phyloP scores from a whole-genome alignment of 2,329 filamentous ascomycete genomes.

The Fusarium secorum region DNA sequence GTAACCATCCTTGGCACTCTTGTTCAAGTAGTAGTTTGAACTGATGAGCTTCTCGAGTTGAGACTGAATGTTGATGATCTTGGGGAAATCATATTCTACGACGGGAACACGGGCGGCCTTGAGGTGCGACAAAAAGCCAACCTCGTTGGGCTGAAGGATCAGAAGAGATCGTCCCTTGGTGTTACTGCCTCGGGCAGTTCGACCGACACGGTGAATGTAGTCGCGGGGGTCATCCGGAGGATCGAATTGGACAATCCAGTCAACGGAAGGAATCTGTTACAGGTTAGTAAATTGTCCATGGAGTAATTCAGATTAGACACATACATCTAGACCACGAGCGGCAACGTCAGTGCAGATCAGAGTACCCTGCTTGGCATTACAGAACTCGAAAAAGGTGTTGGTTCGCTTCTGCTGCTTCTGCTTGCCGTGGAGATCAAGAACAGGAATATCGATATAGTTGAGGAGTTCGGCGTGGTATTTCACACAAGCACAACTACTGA shows the following conservation, averaged over 20 bases:
- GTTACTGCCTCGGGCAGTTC: slow-evolving; percentile 86
- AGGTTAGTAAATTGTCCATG: slow-evolving; percentile 17
- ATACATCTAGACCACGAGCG: slow-evolving; percentile 86
- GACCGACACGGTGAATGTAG: slow-evolving; percentile 95
- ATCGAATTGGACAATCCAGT: slow-evolving; percentile 97
- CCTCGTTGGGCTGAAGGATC: slow-evolving; percentile 91
- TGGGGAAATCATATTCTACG: slow-evolving; percentile 96
- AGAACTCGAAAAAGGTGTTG: slow-evolving; percentile 97
- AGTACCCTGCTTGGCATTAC: slow-evolving; percentile 77
- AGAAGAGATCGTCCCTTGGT: slow-evolving; percentile 88
- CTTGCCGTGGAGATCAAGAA: slow-evolving; percentile 88
- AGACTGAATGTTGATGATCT: slow-evolving; percentile 88
- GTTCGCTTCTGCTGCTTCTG: slow-evolving; percentile 99
- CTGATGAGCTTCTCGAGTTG: slow-evolving; percentile 94
- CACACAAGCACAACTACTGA: slow-evolving; percentile 90
- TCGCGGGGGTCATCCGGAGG: slow-evolving; percentile 89
- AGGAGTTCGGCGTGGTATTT: slow-evolving; percentile 96
- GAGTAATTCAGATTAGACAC: slow-evolving; percentile 38
- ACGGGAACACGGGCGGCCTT: slow-evolving; percentile 92
- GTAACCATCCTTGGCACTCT: slow-evolving; percentile 80
- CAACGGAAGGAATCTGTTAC: slow-evolving; percentile 82
- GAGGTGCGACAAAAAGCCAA: slow-evolving; percentile 90
- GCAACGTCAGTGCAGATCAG: slow-evolving; percentile 97
- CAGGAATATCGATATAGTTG: slow-evolving; percentile 95
- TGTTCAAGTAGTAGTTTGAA: slow-evolving; percentile 97